phyloP scores from a whole-genome alignment of 768 basidiomycete genomes.

The Bullera alba region DNA sequence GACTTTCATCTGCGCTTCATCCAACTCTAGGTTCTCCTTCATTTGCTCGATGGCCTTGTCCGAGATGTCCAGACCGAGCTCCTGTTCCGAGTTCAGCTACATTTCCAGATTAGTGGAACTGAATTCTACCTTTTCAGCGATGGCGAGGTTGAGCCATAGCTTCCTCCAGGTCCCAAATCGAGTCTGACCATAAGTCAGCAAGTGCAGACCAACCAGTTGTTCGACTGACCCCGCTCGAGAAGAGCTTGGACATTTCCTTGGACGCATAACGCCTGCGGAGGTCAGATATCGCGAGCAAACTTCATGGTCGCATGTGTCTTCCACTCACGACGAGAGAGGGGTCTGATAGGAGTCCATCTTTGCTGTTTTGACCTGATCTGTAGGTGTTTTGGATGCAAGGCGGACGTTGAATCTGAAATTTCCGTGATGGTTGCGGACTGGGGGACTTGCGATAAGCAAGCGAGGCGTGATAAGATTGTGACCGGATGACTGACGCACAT shows the following conservation, averaged over 20 bases:
- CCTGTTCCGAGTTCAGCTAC: conserved; percentile 36
- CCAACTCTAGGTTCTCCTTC: conserved; percentile 82
- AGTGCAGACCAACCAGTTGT: not conserved
- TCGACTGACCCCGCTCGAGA: conserved; percentile 79
- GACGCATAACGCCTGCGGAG: conserved; percentile 84
- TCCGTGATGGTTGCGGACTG: too few species aligned
- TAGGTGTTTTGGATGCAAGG: too few species aligned
- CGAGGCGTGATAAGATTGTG: too few species aligned
- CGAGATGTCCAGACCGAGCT: conserved; percentile 81
- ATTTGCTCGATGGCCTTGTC: conserved; percentile 92
- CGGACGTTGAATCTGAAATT: too few species aligned
- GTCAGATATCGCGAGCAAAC: not conserved
- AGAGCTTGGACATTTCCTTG: conserved; percentile 95
- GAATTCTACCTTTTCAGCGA: conserved; percentile 66
- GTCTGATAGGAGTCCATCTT: conserved; percentile 47
- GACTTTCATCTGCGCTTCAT: conserved; percentile 79
- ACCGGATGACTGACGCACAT: too few species aligned
- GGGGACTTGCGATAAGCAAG: too few species aligned
- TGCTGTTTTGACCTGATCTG: too few species aligned
- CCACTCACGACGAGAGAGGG: conserved; percentile 46
- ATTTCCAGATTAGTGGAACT: not conserved
- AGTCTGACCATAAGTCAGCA: conserved; percentile 54
- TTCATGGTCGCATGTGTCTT: not conserved
- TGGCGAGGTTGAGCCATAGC: conserved; percentile 92
- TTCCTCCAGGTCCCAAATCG: conserved; percentile 92